Evolutionary conservation across 139 green algal species (phyloP), one percentile per base, ranked within the genome.

Genomic region (Chlorella sp.): DNA sequence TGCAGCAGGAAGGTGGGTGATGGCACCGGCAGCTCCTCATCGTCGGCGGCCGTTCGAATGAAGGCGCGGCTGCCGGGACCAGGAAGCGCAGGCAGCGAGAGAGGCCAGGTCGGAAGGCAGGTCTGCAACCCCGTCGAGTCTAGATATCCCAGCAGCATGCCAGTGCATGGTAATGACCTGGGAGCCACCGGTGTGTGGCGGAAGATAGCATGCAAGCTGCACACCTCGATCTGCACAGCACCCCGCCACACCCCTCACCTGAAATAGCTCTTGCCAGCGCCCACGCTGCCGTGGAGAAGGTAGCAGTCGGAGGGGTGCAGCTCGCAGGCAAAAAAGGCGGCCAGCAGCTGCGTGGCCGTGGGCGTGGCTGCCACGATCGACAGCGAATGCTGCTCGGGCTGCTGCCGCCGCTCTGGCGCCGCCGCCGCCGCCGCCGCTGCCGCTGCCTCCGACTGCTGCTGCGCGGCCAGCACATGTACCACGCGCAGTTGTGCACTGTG

Each of bases 1-100:
- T 97, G 94, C 74, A 98, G 85, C 28, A 98, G 88, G 82, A 93
- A 98, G 0, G 95, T 98, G 0, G 95, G 95, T 9, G 95, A 98
- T 0, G 95, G 95, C 36, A 98, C 95, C 0, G 92, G 85, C 34
- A 97, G 69, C 3, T 86, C 69, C 0, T 89, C 76, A 39, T 98
- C 95, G 9, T 91, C 83, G 0, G 83, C 72, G 3, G 90, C 91
- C 16, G 86, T 87, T 6, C 95, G 84, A 9, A 98, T 94, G 85
- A 96, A 98, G 0, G 91, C 92, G 0, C 95, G 93, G 73, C 95
- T 96, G 92, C 82, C 90, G 25, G 25, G 26, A 75, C 0, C 12
- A 57, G 34, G 69, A 15, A 34, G 69, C 20, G 69, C 18, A 57
- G 69, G 51, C 51, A n/a, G n/a, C n/a, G n/a, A n/a, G n/a, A n/a